Base-by-base conservation (phyloP, 1,139 yeast genomes). In the Hyphopichia wangnamkhiaoensis region DNA sequence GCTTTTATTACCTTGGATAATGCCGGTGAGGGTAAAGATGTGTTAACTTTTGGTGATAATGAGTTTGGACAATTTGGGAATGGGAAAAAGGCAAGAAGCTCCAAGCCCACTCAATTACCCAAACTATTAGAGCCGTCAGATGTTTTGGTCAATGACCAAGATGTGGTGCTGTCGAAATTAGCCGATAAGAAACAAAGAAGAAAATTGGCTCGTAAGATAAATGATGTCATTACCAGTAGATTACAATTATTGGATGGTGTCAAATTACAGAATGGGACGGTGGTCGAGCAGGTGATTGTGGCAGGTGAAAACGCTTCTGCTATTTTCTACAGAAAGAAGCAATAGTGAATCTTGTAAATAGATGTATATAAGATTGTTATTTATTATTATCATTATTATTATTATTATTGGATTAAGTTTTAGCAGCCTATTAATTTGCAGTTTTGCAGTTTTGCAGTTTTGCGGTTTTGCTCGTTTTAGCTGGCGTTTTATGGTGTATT, bases 11-110 rank as follows among this genome's bases (percentile, higher is more conserved):
- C 81, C 3, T 66, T 88, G 46, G 63, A 71, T 32, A 82, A 82
- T 44, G 38, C 43, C 2, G 74, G 75, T 1, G 29, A 46, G 2
- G 21, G 39, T 38, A 74, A 73, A 34, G 93, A 86, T 53, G 84
- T 89, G 16, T 59, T 85, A 34, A 76, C 71, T 3, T 88, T 95
- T 87, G 98, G 98, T 15, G 84, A 82, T 33, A 91, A 90, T 57
- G 85, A 82, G 51, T 68, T 50, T 49, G 95, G 94, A 17, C 96
- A 91, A 63, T 72, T 87, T 36, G 97, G 95, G 15, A 89, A 82
- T 53, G 95, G 96, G 17, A 85, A 83, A 54, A 68, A 74, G 28
- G 74, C 75, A 43, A 83, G 84, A 56, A 61, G 74, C 13, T 66
- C 82, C 26, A 73, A 71, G 48, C 95, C 96, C 1, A 41, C 57